Evolutionary conservation across 129 eudicot species (phyloP).

Genomic region (Tanacetum coccineum): DNA sequence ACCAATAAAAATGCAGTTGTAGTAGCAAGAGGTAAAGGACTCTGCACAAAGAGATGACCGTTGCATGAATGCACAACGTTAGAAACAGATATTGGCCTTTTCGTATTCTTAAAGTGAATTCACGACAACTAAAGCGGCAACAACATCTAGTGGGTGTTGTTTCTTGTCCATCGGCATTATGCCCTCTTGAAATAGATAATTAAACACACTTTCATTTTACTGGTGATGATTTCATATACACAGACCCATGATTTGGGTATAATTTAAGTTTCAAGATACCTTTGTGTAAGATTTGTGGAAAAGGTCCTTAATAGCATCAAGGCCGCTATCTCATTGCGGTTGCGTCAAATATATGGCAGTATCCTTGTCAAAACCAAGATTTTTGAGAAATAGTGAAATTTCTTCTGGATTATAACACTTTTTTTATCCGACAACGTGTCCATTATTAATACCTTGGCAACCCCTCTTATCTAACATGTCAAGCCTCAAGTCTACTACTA

Average conservation of each 20-base stretch:
- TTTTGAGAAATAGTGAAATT: conserved; percentile 63
- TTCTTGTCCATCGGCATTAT: conserved; percentile 80
- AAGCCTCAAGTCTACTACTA: conserved; percentile 82
- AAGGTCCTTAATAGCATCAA: conserved; percentile 65
- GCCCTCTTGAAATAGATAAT: conserved; percentile 63
- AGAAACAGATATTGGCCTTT: too few relatives aligned
- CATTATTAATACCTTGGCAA: conserved; percentile 41
- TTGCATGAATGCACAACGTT: too few relatives aligned
- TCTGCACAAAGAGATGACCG: too few relatives aligned
- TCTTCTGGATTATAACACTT: conserved; percentile 79
- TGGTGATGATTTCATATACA: too few relatives aligned
- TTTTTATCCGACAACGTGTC: conserved; percentile 28
- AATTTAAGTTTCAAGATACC: conserved; percentile 35
- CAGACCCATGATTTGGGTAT: neutral
- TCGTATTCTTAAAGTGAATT: too few relatives aligned
- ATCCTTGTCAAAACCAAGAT: conserved; percentile 69
- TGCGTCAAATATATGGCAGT: conserved; percentile 84
- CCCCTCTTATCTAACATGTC: conserved; percentile 84
- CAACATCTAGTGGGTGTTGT: too few relatives aligned
- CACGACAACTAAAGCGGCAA: too few relatives aligned
- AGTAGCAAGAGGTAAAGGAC: too few relatives aligned
- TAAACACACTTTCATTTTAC: too few relatives aligned
- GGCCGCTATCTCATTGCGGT: conserved; percentile 86
- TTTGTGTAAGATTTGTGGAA: conserved; percentile 91
- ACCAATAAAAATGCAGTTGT: too few relatives aligned